A percentile compares a stretch with the other conserved stretches of the same genome.
Conservation (phyloP, 345 rosid species). For the Eucalyptus fibrosa region DNA sequence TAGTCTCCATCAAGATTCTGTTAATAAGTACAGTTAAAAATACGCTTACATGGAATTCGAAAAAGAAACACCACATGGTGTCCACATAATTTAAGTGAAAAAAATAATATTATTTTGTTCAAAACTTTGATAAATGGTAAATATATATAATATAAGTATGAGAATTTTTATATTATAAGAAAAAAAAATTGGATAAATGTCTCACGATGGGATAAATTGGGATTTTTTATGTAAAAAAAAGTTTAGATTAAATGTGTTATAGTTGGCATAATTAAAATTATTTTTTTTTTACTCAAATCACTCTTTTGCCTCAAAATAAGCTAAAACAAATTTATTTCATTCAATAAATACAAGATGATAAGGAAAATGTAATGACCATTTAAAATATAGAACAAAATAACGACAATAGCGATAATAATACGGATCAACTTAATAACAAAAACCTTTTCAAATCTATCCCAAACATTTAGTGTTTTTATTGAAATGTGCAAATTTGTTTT, state of each 20-base stretch:
- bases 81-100: no score
- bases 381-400: no score
- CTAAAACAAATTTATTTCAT: background rate
- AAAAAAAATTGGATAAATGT: no score
- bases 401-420: background rate
- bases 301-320: background rate
- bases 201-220: no score
- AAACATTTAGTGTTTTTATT: background rate
- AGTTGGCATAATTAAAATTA: no score
- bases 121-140: rapidly evolving
- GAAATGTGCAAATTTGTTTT: background rate
- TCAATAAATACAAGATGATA: background rate
- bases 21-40: rapidly evolving
- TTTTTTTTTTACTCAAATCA: background rate
- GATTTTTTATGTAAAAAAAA: no score
- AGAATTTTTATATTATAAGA: no score
- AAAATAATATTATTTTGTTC: no score
- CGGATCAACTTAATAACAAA: background rate
- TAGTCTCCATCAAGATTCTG: rapidly evolving
- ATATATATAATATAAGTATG: no score
- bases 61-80: no score
- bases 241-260: background rate
- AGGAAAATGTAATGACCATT: background rate
- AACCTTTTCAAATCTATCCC: background rate
- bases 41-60: rapidly evolving